Conservation (phyloP, 192 early-diverging fungal species). For the Podochytrium sp. region DNA sequence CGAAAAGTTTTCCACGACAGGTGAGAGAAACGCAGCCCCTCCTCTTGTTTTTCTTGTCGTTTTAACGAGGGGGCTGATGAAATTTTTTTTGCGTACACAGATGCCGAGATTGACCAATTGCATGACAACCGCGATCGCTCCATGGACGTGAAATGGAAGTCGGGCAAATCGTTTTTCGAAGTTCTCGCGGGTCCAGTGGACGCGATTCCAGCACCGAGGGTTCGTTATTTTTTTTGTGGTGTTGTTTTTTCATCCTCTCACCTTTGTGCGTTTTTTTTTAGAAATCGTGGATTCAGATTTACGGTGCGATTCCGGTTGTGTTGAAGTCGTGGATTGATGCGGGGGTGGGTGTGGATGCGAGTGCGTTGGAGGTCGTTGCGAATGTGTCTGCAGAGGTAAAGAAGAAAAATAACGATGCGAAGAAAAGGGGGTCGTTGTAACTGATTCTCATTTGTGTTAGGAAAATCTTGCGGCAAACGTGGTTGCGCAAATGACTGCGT, state of each 20-base stretch:
- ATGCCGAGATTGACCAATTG: neutral
- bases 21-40: neutral
- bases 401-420: no score
- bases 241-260: neutral
- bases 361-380: neutral
- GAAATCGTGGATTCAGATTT: constrained; percentile 9
- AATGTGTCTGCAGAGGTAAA: constrained; percentile 18
- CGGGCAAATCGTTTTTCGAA: constrained; percentile 24
- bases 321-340: constrained; percentile 8
- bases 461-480: neutral
- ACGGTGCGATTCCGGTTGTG: constrained; percentile 19
- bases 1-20: constrained; percentile 2
- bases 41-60: neutral
- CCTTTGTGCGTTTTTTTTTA: neutral
- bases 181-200: neutral
- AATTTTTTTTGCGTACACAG: neutral
- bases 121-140: constrained; percentile 24
- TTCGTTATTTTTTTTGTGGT: neutral
- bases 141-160: constrained; percentile 21
- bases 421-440: no score
- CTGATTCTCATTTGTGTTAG: neutral
- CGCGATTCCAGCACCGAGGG: neutral
- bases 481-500: neutral
- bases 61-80: neutral
- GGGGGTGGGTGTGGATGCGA: neutral